Percentiles rank a stretch among this genome's conserved stretches.
Conservation (phyloP, 2,329 filamentous ascomycete species). For the Curvularia sp. region DNA sequence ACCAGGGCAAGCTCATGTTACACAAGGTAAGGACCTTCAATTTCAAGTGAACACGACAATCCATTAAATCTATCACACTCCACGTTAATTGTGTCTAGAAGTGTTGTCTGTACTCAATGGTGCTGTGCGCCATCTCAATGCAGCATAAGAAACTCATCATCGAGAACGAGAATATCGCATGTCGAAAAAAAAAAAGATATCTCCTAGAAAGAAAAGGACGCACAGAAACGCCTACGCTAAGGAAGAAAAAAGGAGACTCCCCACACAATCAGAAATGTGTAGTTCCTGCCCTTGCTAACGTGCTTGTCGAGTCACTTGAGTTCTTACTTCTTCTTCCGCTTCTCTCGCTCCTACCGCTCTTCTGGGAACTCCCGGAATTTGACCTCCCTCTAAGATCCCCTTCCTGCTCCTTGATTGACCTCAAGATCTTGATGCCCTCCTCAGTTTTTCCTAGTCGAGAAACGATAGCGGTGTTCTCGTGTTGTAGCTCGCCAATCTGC, state of each 20-base stretch:
- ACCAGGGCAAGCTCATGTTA: neutral
- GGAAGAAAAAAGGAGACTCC: neutral
- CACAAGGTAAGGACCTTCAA: neutral
- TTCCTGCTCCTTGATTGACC: conserved; percentile 39
- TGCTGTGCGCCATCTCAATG: neutral
- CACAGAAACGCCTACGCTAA: neutral
- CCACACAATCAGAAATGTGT: conserved; percentile 4
- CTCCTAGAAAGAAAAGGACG: neutral
- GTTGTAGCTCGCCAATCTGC: conserved; percentile 63
- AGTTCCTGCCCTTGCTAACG: conserved; percentile 23
- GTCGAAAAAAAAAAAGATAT: neutral
- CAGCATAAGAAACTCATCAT: neutral
- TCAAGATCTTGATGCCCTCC: conserved; percentile 43
- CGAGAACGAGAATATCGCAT: neutral
- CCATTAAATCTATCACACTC: neutral
- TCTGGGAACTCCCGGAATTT: conserved; percentile 35
- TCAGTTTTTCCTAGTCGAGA: conserved; percentile 53
- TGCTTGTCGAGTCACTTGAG: conserved; percentile 16
- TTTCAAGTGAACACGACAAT: neutral
- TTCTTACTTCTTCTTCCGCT: conserved; percentile 26
- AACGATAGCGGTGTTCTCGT: conserved; percentile 63
- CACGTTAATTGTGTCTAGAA: neutral
- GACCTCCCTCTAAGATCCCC: conserved; percentile 32
- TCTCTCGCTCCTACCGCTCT: conserved; percentile 30
- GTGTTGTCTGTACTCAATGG: neutral